Base-by-base conservation (phyloP, 169 alveolate species). In the Eimeria brunetti region DNA sequence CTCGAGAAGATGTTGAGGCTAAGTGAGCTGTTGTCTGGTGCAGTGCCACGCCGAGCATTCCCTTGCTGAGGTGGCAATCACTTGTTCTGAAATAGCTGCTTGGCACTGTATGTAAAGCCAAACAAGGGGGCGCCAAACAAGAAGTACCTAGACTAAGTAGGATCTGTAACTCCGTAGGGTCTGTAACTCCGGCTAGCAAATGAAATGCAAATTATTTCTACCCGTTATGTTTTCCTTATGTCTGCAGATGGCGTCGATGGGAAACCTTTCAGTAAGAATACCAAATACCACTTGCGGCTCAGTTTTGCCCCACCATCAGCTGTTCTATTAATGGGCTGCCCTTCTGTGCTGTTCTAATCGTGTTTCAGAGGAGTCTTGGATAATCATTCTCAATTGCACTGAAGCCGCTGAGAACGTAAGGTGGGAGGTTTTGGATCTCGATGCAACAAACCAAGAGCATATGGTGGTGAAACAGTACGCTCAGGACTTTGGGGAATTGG, bases 231-330 rank as follows among this genome's bases (percentile, higher is more conserved):
- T 78, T 51, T 9, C n/a, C 41, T 12, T 46, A 4, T 86, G 81
- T 62, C 51, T 62, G 92, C 92, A 86, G 92, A 62, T 64, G 92
- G 92, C 64, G 92, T 86, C 80, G 81, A 86, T 41, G 92, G 92
- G 11, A 86, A 41, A 81, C 92, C 78, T 7, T 86, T 86, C 81
- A 86, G 92, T 86, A 86, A 58, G 92, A 56, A 49, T 22, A 22
- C 38, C 53, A 18, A 49, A 16, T 16, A n/a, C 58, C 49, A 60
- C 76, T 14, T 8, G 33, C 41, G 56, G 41, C 58, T 53, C 51
- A 83, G 46, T n/a, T 27, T 27, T 46, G 67, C 44, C 64, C 27
- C 44, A 27, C 38, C 64, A 56, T 11, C 33, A 36, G 67, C 22
- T 33, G 90, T 1, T 33, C 58, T 76, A 51, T 20, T 56, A 33